Percentiles rank a stretch among this genome's conserved stretches.
Evolutionary conservation across 441 rosid species (phyloP).

Genomic region (Metrosideros polymorpha): DNA sequence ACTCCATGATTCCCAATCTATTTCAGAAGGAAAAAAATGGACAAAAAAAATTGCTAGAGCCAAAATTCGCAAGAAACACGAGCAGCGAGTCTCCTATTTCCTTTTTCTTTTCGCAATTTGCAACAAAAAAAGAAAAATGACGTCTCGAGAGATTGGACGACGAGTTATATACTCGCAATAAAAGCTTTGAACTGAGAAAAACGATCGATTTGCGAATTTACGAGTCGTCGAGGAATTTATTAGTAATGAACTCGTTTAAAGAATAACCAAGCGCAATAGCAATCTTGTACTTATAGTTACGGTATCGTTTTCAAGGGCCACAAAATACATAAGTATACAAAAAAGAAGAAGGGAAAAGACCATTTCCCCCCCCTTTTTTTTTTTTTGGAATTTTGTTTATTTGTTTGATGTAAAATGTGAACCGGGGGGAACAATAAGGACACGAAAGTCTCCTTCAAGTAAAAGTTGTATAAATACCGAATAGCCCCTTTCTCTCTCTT

Average conservation of each 20-base stretch:
- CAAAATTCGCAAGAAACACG: neutral
- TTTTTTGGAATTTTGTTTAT: accelerated
- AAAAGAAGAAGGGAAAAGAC: neutral
- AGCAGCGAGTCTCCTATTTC: neutral
- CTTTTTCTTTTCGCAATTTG: neutral
- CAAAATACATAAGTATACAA: neutral
- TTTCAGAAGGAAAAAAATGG: neutral
- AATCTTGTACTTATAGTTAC: too few species aligned
- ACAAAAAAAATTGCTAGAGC: neutral
- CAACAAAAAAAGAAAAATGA: neutral
- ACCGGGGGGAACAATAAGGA: neutral
- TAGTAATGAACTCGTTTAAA: accelerated
- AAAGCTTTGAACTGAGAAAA: neutral
- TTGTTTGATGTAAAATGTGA: neutral
- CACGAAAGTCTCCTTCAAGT: slow-evolving; percentile 21
- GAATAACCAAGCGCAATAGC: neutral
- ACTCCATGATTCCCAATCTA: slow-evolving; percentile 1
- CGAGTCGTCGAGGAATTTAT: neutral
- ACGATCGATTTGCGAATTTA: accelerated
- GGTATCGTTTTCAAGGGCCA: neutral
- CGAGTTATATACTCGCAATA: neutral
- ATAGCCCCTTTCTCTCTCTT: neutral
- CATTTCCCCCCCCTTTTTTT: neutral
- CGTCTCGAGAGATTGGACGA: too few species aligned
- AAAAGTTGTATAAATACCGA: neutral